phyloP scores from a whole-genome alignment of 1,139 yeast species.

The Kluyveromyces marxianus region DNA sequence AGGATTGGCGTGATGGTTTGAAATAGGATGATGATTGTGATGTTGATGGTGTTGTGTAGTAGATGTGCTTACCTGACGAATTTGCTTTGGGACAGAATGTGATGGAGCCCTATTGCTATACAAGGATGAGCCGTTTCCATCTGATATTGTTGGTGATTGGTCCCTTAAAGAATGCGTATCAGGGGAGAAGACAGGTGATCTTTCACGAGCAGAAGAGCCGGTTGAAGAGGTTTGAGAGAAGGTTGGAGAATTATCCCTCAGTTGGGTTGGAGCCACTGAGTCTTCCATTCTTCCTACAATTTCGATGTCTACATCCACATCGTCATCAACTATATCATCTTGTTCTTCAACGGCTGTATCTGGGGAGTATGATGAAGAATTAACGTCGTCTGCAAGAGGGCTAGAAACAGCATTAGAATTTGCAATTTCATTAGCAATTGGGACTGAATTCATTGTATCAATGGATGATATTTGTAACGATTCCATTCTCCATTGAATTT shows the following conservation, averaged over 20 bases:
- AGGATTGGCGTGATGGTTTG: too few species aligned
- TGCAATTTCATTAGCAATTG: constrained; percentile 5
- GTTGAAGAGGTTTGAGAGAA: constrained; percentile 9
- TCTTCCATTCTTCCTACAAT: constrained; percentile 11
- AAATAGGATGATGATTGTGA: too few species aligned
- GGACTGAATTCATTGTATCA: constrained; percentile 1
- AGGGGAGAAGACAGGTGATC: constrained; percentile 11
- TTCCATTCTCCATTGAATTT: constrained; percentile 57
- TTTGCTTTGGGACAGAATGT: constrained; percentile 2
- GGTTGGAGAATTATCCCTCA: constrained; percentile 8
- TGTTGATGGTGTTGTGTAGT: neutral
- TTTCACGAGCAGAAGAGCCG: constrained; percentile 11
- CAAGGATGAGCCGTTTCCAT: constrained; percentile 3
- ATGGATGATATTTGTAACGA: constrained; percentile 37
- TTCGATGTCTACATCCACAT: constrained; percentile 14
- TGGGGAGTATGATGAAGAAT: constrained; percentile 14
- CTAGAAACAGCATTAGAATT: constrained; percentile 7
- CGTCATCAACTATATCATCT: constrained; percentile 13
- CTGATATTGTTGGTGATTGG: constrained; percentile 9
- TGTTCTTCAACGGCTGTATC: constrained; percentile 18
- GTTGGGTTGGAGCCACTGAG: constrained; percentile 8
- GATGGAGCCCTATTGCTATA: neutral
- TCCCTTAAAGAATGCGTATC: constrained; percentile 4
- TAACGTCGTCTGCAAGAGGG: neutral
- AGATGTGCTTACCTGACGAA: neutral